Base-by-base conservation (phyloP, 352 stramenopile species). In the Elongisporangium senticosum region DNA sequence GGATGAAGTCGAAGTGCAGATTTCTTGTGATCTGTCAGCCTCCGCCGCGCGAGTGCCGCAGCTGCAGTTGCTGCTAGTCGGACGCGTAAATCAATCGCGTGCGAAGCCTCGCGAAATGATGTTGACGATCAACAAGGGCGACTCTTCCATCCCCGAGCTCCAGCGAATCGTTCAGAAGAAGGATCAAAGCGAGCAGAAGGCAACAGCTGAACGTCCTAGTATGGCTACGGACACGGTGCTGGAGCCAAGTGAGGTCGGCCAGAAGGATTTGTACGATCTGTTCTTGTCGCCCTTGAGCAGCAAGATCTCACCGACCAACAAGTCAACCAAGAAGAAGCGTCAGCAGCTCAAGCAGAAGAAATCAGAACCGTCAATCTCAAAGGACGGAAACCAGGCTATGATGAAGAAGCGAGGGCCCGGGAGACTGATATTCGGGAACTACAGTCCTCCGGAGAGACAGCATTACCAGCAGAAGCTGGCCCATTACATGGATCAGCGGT, bases 381-480 rank as follows among this genome's bases (percentile, higher is more conserved):
- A 73, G 19, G 56, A 48, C 10, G 58, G 63, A 15, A 63, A 60
- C 23, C 64, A 64, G 24, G 64, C 58, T 17, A 33, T 56, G 33
- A 49, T 59, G 15, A 68, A 68, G 13, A 75, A 85, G 53, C 68
- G 69, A 28, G 79, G 78, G 13, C 66, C 69, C 5, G 85, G 85
- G 11, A 75, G 85, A n/a, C 52, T 94, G 0, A 55, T 91, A 14
- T 93, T 94, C 53, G 81, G 83, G 4, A 70, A 83, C 56, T 93
- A 89, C 53, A 68, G 82, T n/a, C 76, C 76, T 11, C 72, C 79
- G 6, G 74, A 66, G 53, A 75, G 73, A 7, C 81, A 78, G 50
- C 82, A 89, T 39, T 92, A 83, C 63, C 79, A 89, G 59, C 75
- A 90, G 26, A 89, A 89, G 62, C 76, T 90, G 21, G 77, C 85